phyloP scores from a whole-genome alignment of 768 basidiomycete genomes.

The Rhodotorula toruloides region DNA sequence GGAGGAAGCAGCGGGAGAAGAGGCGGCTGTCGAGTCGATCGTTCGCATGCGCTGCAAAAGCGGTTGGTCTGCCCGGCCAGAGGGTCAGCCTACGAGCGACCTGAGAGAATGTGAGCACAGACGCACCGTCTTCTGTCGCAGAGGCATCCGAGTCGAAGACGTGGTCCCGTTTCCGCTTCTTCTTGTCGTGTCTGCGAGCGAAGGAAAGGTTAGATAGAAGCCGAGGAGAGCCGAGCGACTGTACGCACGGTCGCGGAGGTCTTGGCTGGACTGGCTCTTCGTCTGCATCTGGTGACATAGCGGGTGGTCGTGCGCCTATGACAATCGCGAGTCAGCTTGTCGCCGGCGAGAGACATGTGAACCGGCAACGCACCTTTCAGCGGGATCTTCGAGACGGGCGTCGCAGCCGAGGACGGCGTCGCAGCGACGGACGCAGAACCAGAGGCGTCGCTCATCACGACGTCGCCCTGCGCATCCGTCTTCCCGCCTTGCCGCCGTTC shows the following conservation, averaged over 20 bases:
- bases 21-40: slow-evolving; percentile 12
- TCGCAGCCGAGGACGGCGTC: neutral
- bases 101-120: neutral
- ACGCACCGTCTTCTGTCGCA: slow-evolving; percentile 23
- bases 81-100: neutral
- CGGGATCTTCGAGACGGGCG: neutral
- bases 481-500: neutral
- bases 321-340: neutral
- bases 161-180: slow-evolving; percentile 35
- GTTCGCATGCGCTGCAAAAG: slow-evolving; percentile 25
- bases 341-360: fast-evolving
- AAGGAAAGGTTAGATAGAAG: neutral
- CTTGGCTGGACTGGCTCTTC: slow-evolving; percentile 27
- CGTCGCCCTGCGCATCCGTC: slow-evolving; percentile 4
- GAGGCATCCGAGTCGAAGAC: slow-evolving; percentile 38
- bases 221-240: fast-evolving
- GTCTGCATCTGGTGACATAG: slow-evolving; percentile 22
- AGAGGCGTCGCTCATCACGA: neutral
- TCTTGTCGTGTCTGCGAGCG: slow-evolving; percentile 18
- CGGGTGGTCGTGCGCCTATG: neutral
- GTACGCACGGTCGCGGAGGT: slow-evolving; percentile 21
- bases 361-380: neutral
- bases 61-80: slow-evolving; percentile 3
- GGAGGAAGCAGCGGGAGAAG: neutral
- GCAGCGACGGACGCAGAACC: neutral